These are phyloP conservation scores for Claviceps sp. DNA, from an alignment of 2,329 filamentous ascomycete species.

Conservation along the genomic window DNA sequence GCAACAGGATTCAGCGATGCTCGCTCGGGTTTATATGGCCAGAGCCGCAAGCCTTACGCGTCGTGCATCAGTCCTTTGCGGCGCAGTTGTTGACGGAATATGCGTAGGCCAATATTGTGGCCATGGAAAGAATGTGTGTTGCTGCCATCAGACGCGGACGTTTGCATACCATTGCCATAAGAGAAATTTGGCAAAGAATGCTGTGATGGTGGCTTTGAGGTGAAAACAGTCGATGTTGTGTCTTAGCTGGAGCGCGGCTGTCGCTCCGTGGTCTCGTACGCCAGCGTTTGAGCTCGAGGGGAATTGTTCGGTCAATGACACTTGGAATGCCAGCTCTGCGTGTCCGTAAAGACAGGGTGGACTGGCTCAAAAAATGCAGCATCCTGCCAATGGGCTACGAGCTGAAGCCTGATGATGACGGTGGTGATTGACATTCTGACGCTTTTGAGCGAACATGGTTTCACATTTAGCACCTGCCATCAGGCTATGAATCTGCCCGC, in stretches of 20 bases:
- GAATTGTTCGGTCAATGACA: neutral
- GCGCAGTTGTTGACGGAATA: neutral
- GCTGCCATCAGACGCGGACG: neutral
- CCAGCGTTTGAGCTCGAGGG: neutral
- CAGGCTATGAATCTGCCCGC: no score
- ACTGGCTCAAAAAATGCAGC: neutral
- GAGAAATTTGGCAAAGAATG: neutral
- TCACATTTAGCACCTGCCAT: no score
- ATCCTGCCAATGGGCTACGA: neutral
- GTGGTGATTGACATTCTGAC: neutral
- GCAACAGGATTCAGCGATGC: constrained; percentile 8
- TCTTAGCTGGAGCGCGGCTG: neutral
- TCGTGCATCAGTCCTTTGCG: neutral
- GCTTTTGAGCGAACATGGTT: no score
- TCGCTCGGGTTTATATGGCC: constrained; percentile 17
- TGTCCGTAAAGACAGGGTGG: neutral
- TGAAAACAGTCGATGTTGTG: neutral
- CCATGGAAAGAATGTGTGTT: neutral
- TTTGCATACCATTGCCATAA: constrained; percentile 2
- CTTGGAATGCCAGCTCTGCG: neutral
- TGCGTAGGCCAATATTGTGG: neutral
- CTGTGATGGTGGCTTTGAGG: neutral
- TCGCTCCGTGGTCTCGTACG: neutral
- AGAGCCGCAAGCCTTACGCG: neutral
- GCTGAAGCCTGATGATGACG: neutral